These are phyloP conservation scores for Leccinum variicolor DNA, from an alignment of 768 basidiomycete genomes.

Conservation along the genomic window DNA sequence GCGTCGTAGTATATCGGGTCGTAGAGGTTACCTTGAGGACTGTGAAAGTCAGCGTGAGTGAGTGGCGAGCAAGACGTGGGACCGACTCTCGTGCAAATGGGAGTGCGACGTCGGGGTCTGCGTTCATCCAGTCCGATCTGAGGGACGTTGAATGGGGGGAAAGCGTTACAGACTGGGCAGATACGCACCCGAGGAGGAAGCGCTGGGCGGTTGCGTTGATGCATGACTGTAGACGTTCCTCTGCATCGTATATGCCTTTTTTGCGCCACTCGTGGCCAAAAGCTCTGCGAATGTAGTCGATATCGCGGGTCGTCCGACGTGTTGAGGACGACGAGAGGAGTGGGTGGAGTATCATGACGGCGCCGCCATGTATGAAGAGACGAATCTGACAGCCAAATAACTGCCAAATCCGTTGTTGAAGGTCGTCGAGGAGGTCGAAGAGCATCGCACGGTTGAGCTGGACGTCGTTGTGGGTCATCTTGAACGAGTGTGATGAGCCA, in stretches of 20 bases:
- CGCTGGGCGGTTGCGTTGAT: constrained; percentile 50
- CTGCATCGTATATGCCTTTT: constrained; percentile 49
- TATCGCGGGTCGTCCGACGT: constrained; percentile 57
- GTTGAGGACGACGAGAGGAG: constrained; percentile 36
- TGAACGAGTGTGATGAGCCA: neutral
- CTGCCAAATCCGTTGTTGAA: constrained; percentile 46
- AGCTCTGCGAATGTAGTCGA: constrained; percentile 64
- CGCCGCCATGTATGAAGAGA: constrained; percentile 69
- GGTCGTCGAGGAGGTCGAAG: constrained; percentile 43
- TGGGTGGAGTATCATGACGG: constrained; percentile 68
- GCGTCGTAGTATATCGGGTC: constrained; percentile 63
- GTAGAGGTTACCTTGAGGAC: constrained; percentile 31
- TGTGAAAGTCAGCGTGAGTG: constrained; percentile 13
- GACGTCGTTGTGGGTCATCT: constrained; percentile 34
- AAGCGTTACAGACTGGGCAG: neutral
- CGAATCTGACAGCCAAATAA: constrained; percentile 52
- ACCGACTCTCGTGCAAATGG: constrained; percentile 63
- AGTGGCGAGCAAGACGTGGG: neutral
- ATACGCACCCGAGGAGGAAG: constrained; percentile 44
- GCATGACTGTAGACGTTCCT: constrained; percentile 51
- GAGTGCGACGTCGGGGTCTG: constrained; percentile 67
- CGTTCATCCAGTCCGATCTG: constrained; percentile 70
- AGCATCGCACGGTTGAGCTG: constrained; percentile 36
- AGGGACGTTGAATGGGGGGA: neutral
- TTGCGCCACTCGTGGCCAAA: constrained; percentile 54